Base-by-base conservation (phyloP, 306 rosid species). In the Quercus berberidifolia region DNA sequence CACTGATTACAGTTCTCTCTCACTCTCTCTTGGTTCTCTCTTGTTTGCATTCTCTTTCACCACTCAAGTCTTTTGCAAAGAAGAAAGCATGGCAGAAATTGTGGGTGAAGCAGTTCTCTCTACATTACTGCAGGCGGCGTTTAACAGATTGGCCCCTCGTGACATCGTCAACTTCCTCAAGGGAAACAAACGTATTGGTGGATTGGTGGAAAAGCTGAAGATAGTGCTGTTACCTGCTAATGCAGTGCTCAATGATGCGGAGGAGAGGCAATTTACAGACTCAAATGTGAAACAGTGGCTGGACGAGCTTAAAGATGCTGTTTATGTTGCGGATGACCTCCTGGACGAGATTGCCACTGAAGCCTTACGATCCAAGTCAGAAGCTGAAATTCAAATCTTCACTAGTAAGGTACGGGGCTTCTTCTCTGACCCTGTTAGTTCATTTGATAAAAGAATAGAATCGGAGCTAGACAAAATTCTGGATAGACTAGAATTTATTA, bases 81-180 rank as follows among this genome's bases (percentile, higher is more conserved):
- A 43, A 76, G 26, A 20, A 43, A 41, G 15, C 31, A 81, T 76
- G 84, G 84, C 11, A 6, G 77, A 3, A 5, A 25, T 83, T 41
- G 75, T 65, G 15, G 85, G 78, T 5, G 79, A 56, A 41, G 79
- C 82, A 55, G 6, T 78, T 69, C 26, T 83, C 25, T 78, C 86
- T 19, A 25, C 81, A 2, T 62, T 73, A 10, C 19, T 82, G 35
- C 58, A 60, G 35, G 38, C 52, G 17, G 73, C 78, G 41, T 52
- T 71, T 43, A 60, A 81, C 15, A 70, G 67, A 15, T 3, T 81
- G 71, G 68, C 65, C 76, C 33, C 81, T 56, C 54, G 5, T 5
- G 56, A 74, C 0, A 0, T 74, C 4, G 2, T 6, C 55, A 14
- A 57, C 69, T 74, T 19, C 15, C 43, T 74, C 78, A 19, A 6